phyloP scores from a whole-genome alignment of 2,329 filamentous ascomycete genomes.

The Incumbomyces delicatus region DNA sequence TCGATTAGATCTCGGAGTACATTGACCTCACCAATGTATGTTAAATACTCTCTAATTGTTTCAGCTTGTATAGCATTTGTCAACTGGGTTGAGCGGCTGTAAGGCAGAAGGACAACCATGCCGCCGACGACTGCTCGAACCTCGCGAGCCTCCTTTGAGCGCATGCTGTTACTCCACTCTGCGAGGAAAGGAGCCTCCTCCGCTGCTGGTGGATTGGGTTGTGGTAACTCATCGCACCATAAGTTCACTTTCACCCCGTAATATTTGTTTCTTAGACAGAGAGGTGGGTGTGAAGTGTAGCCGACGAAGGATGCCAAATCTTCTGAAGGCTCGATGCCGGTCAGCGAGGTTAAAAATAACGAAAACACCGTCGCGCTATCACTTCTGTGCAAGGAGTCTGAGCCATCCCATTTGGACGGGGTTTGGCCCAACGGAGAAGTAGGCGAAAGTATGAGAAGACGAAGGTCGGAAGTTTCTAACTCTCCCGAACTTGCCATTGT shows the following conservation, averaged over 20 bases:
- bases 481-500: background rate
- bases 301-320: constrained; percentile 30
- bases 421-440: constrained; percentile 1
- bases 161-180: constrained; percentile 33
- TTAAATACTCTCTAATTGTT: constrained; percentile 20
- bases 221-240: constrained; percentile 38
- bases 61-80: too few relatives aligned
- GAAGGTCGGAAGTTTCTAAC: constrained; percentile 14
- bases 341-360: constrained; percentile 16
- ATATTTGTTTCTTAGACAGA: constrained; percentile 34
- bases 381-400: background rate
- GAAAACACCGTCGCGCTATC: constrained; percentile 9
- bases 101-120: constrained; percentile 29
- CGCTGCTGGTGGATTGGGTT: constrained; percentile 7
- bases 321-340: constrained; percentile 12
- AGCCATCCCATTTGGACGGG: background rate
- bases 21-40: constrained; percentile 22
- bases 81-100: constrained; percentile 8
- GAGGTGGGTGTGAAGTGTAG: constrained; percentile 36
- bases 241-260: constrained; percentile 35
- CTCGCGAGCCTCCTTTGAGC: constrained; percentile 31
- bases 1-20: constrained; percentile 32
- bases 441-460: constrained; percentile 18
- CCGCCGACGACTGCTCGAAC: constrained; percentile 38
- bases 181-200: background rate